A percentile compares a stretch with the other conserved stretches of the same genome.
These are phyloP conservation scores for Pseudonectria foliicola DNA, from an alignment of 2,329 filamentous ascomycete genomes.

Conservation along the genomic window DNA sequence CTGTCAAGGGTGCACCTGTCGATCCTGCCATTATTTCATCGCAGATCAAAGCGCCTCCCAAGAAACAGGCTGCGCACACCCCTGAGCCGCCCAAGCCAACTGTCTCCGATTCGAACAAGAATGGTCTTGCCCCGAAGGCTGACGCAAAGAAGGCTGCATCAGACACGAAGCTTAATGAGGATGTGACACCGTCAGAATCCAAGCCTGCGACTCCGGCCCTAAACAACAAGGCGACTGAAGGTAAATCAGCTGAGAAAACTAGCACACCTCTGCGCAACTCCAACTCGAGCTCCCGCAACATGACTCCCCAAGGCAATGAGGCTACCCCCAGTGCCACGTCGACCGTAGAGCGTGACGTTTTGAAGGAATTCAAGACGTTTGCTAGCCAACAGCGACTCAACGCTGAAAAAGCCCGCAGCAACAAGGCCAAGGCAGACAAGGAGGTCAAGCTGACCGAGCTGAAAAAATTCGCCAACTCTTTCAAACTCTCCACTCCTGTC, in stretches of 20 bases:
- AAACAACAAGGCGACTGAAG: conserved; percentile 26
- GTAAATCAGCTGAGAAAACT: conserved; percentile 22
- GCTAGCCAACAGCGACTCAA: conserved; percentile 49
- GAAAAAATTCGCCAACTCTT: conserved; percentile 88
- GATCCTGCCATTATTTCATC: conserved; percentile 89
- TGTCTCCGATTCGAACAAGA: conserved; percentile 22
- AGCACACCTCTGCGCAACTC: conserved; percentile 23
- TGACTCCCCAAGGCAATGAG: conserved; percentile 33
- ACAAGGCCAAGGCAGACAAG: conserved; percentile 66
- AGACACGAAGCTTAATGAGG: conserved; percentile 23
- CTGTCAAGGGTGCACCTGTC: conserved; percentile 68
- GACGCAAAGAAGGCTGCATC: conserved; percentile 18
- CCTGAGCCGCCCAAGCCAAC: conserved; percentile 11
- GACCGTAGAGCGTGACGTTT: conserved; percentile 55
- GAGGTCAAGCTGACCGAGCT: conserved; percentile 89
- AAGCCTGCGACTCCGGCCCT: conserved; percentile 26
- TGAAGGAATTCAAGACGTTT: conserved; percentile 58
- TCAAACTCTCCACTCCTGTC: conserved; percentile 90
- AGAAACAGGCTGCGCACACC: conserved; percentile 24
- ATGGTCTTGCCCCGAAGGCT: conserved; percentile 22
- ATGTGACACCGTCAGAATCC: conserved; percentile 14
- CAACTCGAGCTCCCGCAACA: conserved; percentile 33
- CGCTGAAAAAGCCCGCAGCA: conserved; percentile 48
- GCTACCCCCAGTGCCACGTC: conserved; percentile 46
- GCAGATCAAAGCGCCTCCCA: conserved; percentile 52